Conservation (phyloP, 176 grass and related monocot species). For the Chrysopogon serrulatus region DNA sequence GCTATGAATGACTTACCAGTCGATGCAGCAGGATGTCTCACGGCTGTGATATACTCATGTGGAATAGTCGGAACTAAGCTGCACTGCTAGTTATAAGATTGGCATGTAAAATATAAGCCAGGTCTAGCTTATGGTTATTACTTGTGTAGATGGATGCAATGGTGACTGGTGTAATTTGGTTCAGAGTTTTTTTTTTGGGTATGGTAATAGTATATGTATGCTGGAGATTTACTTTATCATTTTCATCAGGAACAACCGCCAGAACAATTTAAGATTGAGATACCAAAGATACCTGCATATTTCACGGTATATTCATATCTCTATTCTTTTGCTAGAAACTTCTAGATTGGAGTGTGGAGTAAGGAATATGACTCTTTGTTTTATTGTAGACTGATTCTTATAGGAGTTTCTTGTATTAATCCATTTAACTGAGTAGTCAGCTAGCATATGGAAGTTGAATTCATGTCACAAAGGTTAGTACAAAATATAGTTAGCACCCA, state of each 20-base stretch:
- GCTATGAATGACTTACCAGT: slow-evolving; percentile 1
- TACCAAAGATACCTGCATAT: slow-evolving; percentile 95
- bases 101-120: background rate
- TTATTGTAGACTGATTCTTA: background rate
- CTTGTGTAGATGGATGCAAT: background rate
- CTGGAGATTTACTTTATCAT: background rate
- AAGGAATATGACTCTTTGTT: background rate
- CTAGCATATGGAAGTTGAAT: background rate
- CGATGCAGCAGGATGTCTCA: background rate
- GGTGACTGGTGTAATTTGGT: slow-evolving; percentile 1
- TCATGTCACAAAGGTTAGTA: background rate
- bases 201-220: slow-evolving; percentile 3
- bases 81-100: background rate
- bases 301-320: slow-evolving; percentile 55
- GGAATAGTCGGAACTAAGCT: background rate
- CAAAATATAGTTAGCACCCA: background rate
- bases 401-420: background rate
- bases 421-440: background rate
- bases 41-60: slow-evolving; percentile 1
- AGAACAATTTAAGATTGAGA: slow-evolving; percentile 94
- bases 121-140: background rate
- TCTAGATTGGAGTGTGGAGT: background rate
- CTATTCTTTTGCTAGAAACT: background rate
- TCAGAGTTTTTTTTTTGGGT: background rate
- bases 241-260: slow-evolving; percentile 69